These are phyloP conservation scores for Alnus glutinosa DNA, from an alignment of 306 rosid genomes.

Conservation along the genomic window DNA sequence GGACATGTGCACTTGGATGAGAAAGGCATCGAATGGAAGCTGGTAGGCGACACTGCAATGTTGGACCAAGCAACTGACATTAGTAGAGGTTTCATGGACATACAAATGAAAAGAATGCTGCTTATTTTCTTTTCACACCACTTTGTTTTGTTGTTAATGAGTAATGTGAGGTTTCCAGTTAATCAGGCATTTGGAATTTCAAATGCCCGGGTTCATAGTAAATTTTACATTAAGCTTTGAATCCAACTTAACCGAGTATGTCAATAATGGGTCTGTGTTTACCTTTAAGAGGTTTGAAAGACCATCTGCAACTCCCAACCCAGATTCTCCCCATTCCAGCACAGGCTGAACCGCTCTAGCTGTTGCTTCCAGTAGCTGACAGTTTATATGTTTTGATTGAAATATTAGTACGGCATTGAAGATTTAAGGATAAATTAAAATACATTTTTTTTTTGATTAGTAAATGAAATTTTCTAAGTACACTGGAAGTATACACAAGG, in stretches of 20 bases:
- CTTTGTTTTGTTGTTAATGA: too few species aligned
- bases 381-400: constrained; percentile 20
- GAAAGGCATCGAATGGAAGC: constrained; percentile 82
- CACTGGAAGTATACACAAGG: too few species aligned
- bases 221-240: constrained; percentile 10
- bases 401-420: constrained; percentile 6
- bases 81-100: not conserved
- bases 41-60: constrained; percentile 81
- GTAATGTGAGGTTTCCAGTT: too few species aligned
- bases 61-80: constrained; percentile 20
- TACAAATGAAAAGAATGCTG: not conserved
- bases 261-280: constrained; percentile 17
- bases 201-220: not conserved
- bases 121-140: not conserved
- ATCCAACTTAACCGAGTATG: not conserved
- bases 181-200: not conserved
- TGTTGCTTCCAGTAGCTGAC: constrained; percentile 87
- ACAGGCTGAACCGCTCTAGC: constrained; percentile 89
- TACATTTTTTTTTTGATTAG: too few species aligned
- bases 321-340: constrained; percentile 87
- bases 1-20: constrained; percentile 92
- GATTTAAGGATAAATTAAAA: not conserved
- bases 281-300: constrained; percentile 90
- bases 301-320: constrained; percentile 89
- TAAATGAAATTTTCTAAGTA: too few species aligned